Evolutionary conservation across 768 basidiomycete genomes (phyloP), one percentile per base, ranked within the genome.

Genomic region (Termitomyces titanicus): DNA sequence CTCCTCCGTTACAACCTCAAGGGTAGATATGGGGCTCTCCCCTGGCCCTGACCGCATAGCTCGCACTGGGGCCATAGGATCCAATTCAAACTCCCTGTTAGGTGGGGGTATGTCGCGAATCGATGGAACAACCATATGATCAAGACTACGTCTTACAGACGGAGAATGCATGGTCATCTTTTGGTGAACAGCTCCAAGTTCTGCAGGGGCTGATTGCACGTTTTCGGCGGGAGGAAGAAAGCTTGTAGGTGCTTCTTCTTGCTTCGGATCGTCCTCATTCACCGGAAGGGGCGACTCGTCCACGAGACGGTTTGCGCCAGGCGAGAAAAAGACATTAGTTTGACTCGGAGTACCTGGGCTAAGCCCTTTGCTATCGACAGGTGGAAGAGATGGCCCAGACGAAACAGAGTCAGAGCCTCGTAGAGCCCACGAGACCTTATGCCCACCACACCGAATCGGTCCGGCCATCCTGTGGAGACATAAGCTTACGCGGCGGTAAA

Each of bases 381-480:
- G 60, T 50, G 35, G 43, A 54, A 27, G 67, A 57, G 70, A 68
- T 3, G 69, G 67, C 13, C 69, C 56, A 17, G 72, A 68, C 1
- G 67, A 68, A 2, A 66, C 43, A 3, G 72, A 68, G 37, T 71
- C 74, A 3, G 62, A 25, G 13, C 68, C 64, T 33, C 79, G 69
- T 3, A 79, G 71, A 6, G 84, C 80, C 88, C 88, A 90, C 9
- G 80, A 71, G 4, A 89, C 72, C 12, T 66, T 70, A 13, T 74
- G 72, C 51, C 82, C 79, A 4, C 78, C 77, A 31, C 69, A 76
- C 10, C 74, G 71, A 34, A 93, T 78, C 9, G 83, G 80, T 6
- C 89, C 82, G 9, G 76, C 70, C 92, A 94, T 93, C 64, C 90
- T 90, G 42, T 20, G 51, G 40, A 33, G 65, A 38, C 39, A 47